Evolutionary conservation across 2,329 filamentous ascomycete genomes (phyloP).

Genomic region (Onygenales sp.): DNA sequence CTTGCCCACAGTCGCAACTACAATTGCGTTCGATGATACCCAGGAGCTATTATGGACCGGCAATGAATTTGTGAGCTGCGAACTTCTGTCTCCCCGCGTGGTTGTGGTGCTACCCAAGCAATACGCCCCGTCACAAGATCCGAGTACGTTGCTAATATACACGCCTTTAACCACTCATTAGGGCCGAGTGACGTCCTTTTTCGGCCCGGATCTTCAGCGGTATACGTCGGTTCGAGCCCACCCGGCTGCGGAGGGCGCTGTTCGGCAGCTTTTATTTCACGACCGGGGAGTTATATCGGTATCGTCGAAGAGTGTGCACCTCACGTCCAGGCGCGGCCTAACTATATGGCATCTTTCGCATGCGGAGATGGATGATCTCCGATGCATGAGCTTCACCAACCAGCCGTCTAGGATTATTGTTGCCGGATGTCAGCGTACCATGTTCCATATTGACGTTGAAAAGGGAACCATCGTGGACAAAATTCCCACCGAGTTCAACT

Average conservation of each 20-base stretch:
- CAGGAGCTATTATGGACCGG: constrained; percentile 91
- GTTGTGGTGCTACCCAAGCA: too few species aligned
- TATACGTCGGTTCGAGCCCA: constrained; percentile 90
- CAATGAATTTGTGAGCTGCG: constrained; percentile 65
- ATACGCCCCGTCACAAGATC: background rate
- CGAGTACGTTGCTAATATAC: background rate
- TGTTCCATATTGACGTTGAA: constrained; percentile 67
- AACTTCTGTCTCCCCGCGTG: background rate
- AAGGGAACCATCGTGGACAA: constrained; percentile 65
- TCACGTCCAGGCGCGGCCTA: constrained; percentile 71
- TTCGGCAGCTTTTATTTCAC: constrained; percentile 84
- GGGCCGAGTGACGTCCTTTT: constrained; percentile 85
- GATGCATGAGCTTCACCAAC: constrained; percentile 92
- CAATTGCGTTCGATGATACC: constrained; percentile 77
- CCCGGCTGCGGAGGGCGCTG: constrained; percentile 59
- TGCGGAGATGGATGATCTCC: constrained; percentile 71
- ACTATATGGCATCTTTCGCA: constrained; percentile 83
- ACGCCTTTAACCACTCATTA: constrained; percentile 26
- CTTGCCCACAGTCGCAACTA: constrained; percentile 61
- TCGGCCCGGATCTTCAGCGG: constrained; percentile 70
- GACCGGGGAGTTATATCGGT: constrained; percentile 85
- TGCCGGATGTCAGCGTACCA: constrained; percentile 73
- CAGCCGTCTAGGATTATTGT: constrained; percentile 78
- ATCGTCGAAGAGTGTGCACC: constrained; percentile 74
- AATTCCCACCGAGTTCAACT: constrained; percentile 64